Conservation (phyloP, 2,329 filamentous ascomycete genomes). For the Diatrype stigma region DNA sequence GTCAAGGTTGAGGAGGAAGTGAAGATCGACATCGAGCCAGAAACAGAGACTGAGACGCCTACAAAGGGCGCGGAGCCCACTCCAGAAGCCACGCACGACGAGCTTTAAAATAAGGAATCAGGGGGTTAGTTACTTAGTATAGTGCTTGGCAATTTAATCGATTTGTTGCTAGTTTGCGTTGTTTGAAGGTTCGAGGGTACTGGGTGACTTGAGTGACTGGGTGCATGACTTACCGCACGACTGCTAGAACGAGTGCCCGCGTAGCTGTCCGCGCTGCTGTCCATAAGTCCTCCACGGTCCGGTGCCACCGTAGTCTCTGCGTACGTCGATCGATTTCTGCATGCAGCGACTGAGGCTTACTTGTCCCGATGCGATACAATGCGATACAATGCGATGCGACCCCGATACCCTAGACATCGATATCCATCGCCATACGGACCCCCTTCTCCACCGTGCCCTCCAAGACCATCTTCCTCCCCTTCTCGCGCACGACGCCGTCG, state of each 20-base stretch:
- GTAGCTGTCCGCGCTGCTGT: too few species aligned
- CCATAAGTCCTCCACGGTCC: too few species aligned
- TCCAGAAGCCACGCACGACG: slow-evolving; percentile 42
- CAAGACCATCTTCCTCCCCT: slow-evolving; percentile 60
- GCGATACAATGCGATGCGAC: too few species aligned
- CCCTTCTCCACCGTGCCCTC: slow-evolving; percentile 49
- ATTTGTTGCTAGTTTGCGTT: too few species aligned
- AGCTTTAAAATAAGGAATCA: slow-evolving; percentile 36
- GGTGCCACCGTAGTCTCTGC: too few species aligned
- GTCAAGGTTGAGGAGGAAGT: slow-evolving; percentile 30
- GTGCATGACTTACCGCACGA: too few species aligned
- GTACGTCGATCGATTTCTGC: too few species aligned
- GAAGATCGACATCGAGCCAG: slow-evolving; percentile 24
- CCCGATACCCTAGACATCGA: slow-evolving; percentile 32
- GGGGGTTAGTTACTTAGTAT: neutral
- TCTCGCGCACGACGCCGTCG: slow-evolving; percentile 72
- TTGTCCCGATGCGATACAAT: too few species aligned
- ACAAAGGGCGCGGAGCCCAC: slow-evolving; percentile 30
- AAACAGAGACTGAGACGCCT: slow-evolving; percentile 21
- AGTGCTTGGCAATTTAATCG: neutral
- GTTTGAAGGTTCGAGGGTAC: too few species aligned
- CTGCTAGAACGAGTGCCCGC: too few species aligned
- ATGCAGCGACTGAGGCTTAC: too few species aligned
- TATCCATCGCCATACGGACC: slow-evolving; percentile 46
- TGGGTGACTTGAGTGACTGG: too few species aligned